These are phyloP conservation scores for Pythium utonaiense DNA, from an alignment of 352 stramenopile genomes.

Conservation along the genomic window DNA sequence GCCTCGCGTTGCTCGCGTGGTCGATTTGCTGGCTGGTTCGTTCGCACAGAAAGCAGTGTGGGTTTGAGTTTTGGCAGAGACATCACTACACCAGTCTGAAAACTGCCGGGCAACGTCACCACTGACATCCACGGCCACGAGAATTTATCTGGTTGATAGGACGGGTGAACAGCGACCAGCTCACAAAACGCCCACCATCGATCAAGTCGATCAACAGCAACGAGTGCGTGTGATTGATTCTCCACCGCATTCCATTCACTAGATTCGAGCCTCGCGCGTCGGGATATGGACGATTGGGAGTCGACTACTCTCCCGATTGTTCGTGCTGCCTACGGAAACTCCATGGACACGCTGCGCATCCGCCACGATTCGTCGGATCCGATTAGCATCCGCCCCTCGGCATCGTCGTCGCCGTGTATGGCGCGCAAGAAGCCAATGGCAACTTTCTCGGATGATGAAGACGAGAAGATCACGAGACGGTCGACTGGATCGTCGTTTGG, in stretches of 20 bases:
- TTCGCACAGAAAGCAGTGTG: conserved; percentile 1
- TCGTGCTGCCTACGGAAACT: conserved; percentile 11
- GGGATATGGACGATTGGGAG: conserved; percentile 13
- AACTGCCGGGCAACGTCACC: not conserved
- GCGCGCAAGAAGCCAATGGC: conserved; percentile 2
- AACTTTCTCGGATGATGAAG: conserved; percentile 14
- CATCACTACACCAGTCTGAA: not conserved
- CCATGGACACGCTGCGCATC: conserved; percentile 24
- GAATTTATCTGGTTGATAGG: not conserved
- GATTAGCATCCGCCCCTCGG: conserved; percentile 19
- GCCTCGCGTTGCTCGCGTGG: not conserved
- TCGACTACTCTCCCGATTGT: conserved; percentile 11
- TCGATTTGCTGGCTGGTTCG: conserved; percentile 3
- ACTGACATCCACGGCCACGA: not conserved
- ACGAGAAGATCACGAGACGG: not conserved
- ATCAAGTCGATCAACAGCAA: not conserved
- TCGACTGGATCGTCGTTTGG: conserved; percentile 14
- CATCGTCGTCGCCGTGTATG: conserved; percentile 19
- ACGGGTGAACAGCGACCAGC: not conserved
- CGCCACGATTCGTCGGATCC: conserved; percentile 20
- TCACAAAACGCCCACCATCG: not conserved
- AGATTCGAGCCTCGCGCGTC: not conserved
- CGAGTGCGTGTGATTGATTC: not conserved
- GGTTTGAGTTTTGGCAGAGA: not conserved
- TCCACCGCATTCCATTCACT: too few relatives aligned